phyloP scores from a whole-genome alignment of 768 basidiomycete species.

The Pleurotus pulmonarius region DNA sequence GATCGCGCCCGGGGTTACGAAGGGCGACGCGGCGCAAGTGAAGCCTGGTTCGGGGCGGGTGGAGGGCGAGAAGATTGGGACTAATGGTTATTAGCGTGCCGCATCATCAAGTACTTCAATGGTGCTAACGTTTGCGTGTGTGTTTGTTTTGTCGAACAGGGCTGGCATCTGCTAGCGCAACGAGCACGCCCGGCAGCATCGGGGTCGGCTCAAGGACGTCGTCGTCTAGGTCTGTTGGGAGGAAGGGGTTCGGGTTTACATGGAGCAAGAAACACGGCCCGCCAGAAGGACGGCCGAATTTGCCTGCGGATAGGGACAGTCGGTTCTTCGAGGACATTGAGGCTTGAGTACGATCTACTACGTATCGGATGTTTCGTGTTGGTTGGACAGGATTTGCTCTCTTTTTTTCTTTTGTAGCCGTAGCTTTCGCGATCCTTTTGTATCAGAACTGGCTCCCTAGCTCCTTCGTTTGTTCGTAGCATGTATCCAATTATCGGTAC shows the following conservation, averaged over 20 bases:
- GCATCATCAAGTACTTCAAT: not conserved
- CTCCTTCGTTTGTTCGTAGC: no score
- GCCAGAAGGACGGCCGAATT: not conserved
- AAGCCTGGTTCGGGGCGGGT: constrained; percentile 54
- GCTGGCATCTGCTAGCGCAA: not conserved
- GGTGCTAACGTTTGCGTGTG: not conserved
- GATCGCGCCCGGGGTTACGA: constrained; percentile 20
- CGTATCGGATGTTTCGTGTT: not conserved
- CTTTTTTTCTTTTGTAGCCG: not conserved
- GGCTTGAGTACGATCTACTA: not conserved
- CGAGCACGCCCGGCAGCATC: not conserved
- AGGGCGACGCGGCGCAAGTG: constrained; percentile 36
- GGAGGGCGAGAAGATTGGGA: constrained; percentile 23
- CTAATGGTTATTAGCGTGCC: not conserved
- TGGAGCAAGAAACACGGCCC: not conserved
- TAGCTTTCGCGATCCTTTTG: not conserved
- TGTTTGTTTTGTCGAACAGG: not conserved
- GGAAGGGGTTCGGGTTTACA: not conserved
- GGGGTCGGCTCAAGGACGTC: not conserved
- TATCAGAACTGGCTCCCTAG: no score
- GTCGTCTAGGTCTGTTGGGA: not conserved
- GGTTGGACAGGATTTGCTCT: not conserved
- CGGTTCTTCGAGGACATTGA: constrained; percentile 3
- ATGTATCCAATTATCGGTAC: no score
- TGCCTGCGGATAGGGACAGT: not conserved